These are phyloP conservation scores for Monosporozyma solicola DNA, from an alignment of 805 yeast species.

Conservation along the genomic window DNA sequence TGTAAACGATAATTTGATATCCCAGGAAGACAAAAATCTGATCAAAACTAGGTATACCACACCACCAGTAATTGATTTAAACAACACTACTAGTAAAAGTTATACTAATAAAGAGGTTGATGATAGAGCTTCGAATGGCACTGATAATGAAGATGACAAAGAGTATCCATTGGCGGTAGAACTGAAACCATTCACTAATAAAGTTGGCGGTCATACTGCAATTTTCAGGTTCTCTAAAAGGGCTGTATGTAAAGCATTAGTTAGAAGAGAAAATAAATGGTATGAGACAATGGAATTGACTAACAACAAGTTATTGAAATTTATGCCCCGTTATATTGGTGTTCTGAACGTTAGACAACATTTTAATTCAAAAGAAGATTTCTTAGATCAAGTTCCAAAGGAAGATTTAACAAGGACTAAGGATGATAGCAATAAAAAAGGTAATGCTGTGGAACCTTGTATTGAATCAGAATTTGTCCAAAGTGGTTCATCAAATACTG, in stretches of 20 bases:
- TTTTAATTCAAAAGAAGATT: slow-evolving; percentile 27
- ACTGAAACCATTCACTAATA: slow-evolving; percentile 80
- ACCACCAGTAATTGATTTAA: neutral
- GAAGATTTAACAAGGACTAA: slow-evolving; percentile 8
- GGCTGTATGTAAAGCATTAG: slow-evolving; percentile 90
- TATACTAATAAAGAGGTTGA: neutral
- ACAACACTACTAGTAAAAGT: neutral
- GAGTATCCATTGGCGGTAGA: slow-evolving; percentile 74
- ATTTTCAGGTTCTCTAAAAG: slow-evolving; percentile 83
- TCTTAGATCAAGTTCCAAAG: slow-evolving; percentile 13
- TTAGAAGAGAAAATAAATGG: slow-evolving; percentile 83
- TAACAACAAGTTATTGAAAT: slow-evolving; percentile 67
- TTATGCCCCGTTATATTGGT: slow-evolving; percentile 93
- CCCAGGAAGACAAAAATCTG: neutral
- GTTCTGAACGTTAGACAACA: slow-evolving; percentile 84
- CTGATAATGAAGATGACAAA: slow-evolving; percentile 25
- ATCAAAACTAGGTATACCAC: neutral
- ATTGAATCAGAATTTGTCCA: slow-evolving; percentile 1
- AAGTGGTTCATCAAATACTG: neutral
- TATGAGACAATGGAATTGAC: slow-evolving; percentile 78
- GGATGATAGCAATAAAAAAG: slow-evolving; percentile 4
- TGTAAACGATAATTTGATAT: neutral
- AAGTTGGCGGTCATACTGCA: slow-evolving; percentile 98
- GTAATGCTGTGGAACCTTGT: neutral
- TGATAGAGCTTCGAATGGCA: slow-evolving; percentile 16